Conservation (phyloP, 2,329 filamentous ascomycete species). For the Exophiala sp. region DNA sequence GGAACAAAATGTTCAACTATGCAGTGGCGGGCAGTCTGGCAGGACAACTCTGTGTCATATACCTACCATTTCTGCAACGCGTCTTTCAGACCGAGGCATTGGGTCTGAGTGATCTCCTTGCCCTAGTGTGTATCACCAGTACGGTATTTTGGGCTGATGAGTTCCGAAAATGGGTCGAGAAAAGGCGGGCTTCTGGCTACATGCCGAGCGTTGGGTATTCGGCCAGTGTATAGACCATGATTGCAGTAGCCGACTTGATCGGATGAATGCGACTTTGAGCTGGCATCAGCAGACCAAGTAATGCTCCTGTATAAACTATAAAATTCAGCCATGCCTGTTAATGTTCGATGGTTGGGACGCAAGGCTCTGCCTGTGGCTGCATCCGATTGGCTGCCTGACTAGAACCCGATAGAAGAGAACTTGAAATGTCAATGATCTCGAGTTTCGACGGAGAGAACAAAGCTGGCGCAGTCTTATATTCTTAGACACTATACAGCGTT, state of each 20-base stretch:
- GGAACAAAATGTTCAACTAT: conserved; percentile 94
- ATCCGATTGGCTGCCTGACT: neutral
- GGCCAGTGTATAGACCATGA: conserved; percentile 18
- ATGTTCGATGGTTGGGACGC: neutral
- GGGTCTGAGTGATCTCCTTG: conserved; percentile 64
- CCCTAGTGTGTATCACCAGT: conserved; percentile 70
- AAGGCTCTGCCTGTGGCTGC: neutral
- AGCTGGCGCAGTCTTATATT: no score
- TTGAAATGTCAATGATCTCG: neutral
- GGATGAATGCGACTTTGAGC: neutral
- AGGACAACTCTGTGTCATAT: conserved; percentile 87
- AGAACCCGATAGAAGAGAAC: neutral
- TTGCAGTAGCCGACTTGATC: neutral
- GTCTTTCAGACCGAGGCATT: conserved; percentile 95
- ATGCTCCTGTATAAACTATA: no score
- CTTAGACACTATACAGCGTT: no score
- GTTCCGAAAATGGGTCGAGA: conserved; percentile 65
- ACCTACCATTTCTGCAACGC: conserved; percentile 85
- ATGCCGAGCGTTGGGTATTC: conserved; percentile 28
- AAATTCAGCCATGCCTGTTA: no score
- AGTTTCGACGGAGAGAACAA: neutral
- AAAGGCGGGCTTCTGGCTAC: conserved; percentile 42
- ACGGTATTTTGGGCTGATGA: conserved; percentile 95
- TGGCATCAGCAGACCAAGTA: no score
- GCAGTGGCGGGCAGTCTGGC: conserved; percentile 78